Evolutionary conservation across 1,139 yeast genomes (phyloP).

Genomic region (Hyphopichia khmerensis): DNA sequence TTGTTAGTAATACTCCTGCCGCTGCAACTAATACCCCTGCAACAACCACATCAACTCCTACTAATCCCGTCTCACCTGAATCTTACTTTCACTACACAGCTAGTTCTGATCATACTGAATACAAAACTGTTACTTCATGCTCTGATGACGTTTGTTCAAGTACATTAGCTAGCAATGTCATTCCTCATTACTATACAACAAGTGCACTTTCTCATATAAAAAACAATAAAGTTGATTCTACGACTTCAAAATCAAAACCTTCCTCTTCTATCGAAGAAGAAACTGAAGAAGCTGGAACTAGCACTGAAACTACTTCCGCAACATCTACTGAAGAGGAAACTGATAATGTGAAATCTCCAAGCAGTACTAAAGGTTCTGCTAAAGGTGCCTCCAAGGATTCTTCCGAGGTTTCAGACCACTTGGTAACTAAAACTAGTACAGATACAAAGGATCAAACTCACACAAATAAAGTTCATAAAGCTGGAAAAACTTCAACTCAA

Average conservation of each 20-base stretch:
- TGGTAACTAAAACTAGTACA: constrained; percentile 1
- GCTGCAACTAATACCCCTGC: too few relatives aligned
- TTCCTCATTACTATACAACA: constrained; percentile 14
- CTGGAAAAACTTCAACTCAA: constrained; percentile 2
- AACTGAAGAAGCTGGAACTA: background rate
- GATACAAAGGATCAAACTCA: constrained; percentile 1
- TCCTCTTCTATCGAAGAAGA: background rate
- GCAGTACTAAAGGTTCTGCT: too few relatives aligned
- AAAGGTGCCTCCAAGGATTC: too few relatives aligned
- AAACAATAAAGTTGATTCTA: background rate
- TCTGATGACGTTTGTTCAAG: constrained; percentile 10
- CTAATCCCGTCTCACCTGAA: constrained; percentile 1
- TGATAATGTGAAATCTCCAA: too few relatives aligned
- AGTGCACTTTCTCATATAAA: constrained; percentile 5
- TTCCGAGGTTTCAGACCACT: background rate
- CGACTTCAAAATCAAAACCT: background rate
- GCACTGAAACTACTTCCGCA: too few relatives aligned
- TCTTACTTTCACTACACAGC: constrained; percentile 12
- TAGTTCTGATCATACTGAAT: constrained; percentile 12
- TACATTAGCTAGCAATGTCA: constrained; percentile 7
- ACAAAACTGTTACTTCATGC: constrained; percentile 13
- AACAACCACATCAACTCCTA: too few relatives aligned
- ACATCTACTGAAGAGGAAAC: too few relatives aligned
- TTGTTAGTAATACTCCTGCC: too few relatives aligned
- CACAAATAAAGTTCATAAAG: constrained; percentile 1